Evolutionary conservation across 352 stramenopile genomes (phyloP), one percentile per base, ranked within the genome.

Genomic region (Elongisporangium prolatum): DNA sequence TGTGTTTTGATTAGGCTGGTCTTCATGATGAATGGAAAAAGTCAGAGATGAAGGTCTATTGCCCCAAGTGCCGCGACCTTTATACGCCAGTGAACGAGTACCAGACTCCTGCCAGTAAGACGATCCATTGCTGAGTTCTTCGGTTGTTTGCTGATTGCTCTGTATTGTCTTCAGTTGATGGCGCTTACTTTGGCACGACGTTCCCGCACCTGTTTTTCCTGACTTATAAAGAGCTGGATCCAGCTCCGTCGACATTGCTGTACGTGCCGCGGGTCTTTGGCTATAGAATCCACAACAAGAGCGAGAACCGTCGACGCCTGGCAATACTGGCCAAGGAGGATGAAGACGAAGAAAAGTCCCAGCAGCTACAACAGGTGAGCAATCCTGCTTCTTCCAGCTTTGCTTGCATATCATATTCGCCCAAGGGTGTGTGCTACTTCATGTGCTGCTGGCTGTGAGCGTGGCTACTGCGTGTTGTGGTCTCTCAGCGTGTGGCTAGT

Each of bases 171-270:
- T 18, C 52, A 95, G 84, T 95, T 72, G 97, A 99, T 67, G 97
- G 97, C 57, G 93, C 96, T 13, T 99, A 98, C 83, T 99, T 99
- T 82, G 97, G 97, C 38, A 98, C 96, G 48, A 99, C 97, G 20
- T 99, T 99, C 80, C 96, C 97, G 56, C 97, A 99, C 75, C 73
- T 99, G 61, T 99, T 98, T 86, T 95, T 99, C 63, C 95, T 99
- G 87, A 98, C 95, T 56, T 98, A 98, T 77, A 93, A 85, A 66
- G 96, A 98, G 69, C 64, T 96, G 52, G 84, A 94, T 56, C 86
- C 86, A n/a, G 65, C 71, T 54, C 80, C 81, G 58, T 91, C 80
- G 34, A 94, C 84, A 61, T 69, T 95, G 59, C 66, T 95, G 38
- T 96, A 96, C 57, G 87, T 97, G 47, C 90, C 90, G 47, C 81